Percentiles rank a stretch among this genome's conserved stretches.
Conservation (phyloP, 2,329 filamentous ascomycete species). For the Pezicula carpinea region DNA sequence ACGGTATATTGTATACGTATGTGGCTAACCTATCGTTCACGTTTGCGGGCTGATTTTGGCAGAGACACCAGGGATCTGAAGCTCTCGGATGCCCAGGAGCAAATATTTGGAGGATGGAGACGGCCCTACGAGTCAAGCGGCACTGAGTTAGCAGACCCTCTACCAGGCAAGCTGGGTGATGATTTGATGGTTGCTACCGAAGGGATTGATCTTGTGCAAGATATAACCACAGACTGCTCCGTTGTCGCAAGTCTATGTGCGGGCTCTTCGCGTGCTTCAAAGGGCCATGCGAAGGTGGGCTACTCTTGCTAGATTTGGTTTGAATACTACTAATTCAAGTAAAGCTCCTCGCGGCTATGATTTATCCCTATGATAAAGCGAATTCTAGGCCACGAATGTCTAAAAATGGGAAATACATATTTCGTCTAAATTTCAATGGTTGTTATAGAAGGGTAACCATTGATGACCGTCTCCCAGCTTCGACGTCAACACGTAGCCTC, state of each 20-base stretch:
- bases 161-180: slow-evolving; percentile 24
- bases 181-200: slow-evolving; percentile 51
- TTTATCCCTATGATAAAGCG: slow-evolving; percentile 69
- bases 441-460: slow-evolving; percentile 83
- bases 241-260: slow-evolving; percentile 94
- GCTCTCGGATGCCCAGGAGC: slow-evolving; percentile 68
- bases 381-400: slow-evolving; percentile 59
- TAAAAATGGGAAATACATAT: slow-evolving; percentile 80
- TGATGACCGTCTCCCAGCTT: slow-evolving; percentile 81
- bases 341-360: slow-evolving; percentile 64
- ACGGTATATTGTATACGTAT: slow-evolving; percentile 56
- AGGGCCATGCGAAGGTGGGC: slow-evolving; percentile 63
- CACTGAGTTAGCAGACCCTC: no score
- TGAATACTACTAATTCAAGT: slow-evolving; percentile 4
- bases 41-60: slow-evolving; percentile 22
- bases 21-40: slow-evolving; percentile 24
- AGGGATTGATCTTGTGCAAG: slow-evolving; percentile 82
- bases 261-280: slow-evolving; percentile 63
- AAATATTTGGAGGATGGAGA: slow-evolving; percentile 81
- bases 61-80: slow-evolving; percentile 67
- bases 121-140: slow-evolving; percentile 59
- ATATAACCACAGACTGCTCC: slow-evolving; percentile 93
- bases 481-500: slow-evolving; percentile 68
- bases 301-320: neutral
- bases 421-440: slow-evolving; percentile 94